Base-by-base conservation (phyloP, 306 rosid species). In the Medicago ruthenica region DNA sequence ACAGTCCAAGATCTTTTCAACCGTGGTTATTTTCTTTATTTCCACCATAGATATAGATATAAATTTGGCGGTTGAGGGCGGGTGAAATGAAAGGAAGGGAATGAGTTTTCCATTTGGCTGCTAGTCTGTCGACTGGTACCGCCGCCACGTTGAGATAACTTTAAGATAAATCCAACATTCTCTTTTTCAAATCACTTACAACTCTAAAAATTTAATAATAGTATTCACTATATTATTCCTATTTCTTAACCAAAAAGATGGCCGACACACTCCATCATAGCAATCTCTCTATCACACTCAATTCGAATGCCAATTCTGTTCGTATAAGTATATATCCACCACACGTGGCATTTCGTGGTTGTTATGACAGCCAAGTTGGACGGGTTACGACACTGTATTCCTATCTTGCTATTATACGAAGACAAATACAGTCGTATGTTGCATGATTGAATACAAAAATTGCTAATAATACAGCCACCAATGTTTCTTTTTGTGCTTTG, bases 91-190 rank as follows among this genome's bases (percentile, higher is more conserved):
- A 41, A 47, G 40, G 77, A 71, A 41, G 74, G 71, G 71, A 70
- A 80, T 71, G 81, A 59, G 81, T 82, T 91, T 91, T 92, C 80
- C 90, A 82, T 84, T 89, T 90, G 94, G 97, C 93, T 86, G 89
- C 94, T 91, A 83, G 76, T 86, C 82, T 89, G 90, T 83, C 96
- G 87, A 69, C 71, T 57, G 79, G 62, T 66, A 79, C 79, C 83
- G 89, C 97, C 90, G 96, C 95, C 98, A 91, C 98, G 93, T 91
- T 87, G 89, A 84, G 89, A 71, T 84, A 82, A 76, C 89, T 88
- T 89, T 68, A 85, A 88, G 85, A 85, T 80, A 87, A 91, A 81
- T 86, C 86, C 73, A 68, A 68, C 39, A 1, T 37, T 9, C 10
- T 55, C 14, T 39, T 63, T 16, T 37, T 9, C 24, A 63, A 36